These are phyloP conservation scores for Neospermospora avenae DNA, from an alignment of 2,329 filamentous ascomycete species.

Conservation along the genomic window DNA sequence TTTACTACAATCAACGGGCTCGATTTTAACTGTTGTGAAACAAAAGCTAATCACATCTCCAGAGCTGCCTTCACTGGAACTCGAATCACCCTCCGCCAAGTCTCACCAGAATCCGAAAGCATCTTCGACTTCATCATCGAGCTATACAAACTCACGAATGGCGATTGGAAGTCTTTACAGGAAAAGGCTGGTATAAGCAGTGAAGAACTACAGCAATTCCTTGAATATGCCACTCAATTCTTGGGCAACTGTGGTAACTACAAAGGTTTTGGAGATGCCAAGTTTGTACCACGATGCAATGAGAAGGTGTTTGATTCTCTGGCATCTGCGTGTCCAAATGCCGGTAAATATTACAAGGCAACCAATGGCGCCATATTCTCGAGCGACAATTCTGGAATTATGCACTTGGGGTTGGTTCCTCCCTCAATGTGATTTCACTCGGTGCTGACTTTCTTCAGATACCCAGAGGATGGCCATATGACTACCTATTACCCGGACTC, in stretches of 20 bases:
- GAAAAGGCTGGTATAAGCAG: constrained; percentile 61
- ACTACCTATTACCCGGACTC: constrained; percentile 82
- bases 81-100: constrained; percentile 74
- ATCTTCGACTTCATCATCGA: constrained; percentile 80
- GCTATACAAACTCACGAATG: constrained; percentile 62
- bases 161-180: constrained; percentile 68
- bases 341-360: constrained; percentile 61
- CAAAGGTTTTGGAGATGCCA: constrained; percentile 82
- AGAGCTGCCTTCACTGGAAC: constrained; percentile 76
- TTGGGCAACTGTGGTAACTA: constrained; percentile 78
- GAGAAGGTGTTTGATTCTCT: constrained; percentile 63
- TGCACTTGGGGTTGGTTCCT: constrained; percentile 63
- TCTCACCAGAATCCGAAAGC: constrained; percentile 75
- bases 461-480: constrained; percentile 70
- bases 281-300: constrained; percentile 72
- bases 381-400: constrained; percentile 56
- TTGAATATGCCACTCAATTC: constrained; percentile 77
- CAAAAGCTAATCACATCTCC: constrained; percentile 15
- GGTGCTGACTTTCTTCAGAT: not conserved
- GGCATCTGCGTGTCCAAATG: constrained; percentile 56
- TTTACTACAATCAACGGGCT: no score
- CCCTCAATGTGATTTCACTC: not conserved
- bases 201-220: constrained; percentile 63
- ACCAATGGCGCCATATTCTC: constrained; percentile 73
- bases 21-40: not conserved